phyloP scores from a whole-genome alignment of 1,139 yeast genomes.

The Zygosaccharomyces pseudobailii region DNA sequence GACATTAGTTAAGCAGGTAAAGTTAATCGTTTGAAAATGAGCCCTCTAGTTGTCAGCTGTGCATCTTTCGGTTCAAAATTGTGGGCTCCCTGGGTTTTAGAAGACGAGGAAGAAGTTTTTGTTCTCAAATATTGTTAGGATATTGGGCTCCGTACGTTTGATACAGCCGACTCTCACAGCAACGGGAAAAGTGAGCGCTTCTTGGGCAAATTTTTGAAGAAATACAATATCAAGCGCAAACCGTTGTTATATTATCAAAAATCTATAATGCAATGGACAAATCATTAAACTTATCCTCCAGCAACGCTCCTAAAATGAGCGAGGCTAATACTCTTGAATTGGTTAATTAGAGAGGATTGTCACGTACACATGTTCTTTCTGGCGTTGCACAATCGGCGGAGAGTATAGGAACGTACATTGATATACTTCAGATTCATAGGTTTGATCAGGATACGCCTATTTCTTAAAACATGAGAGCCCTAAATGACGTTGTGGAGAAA shows the following conservation, averaged over 20 bases:
- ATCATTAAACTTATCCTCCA: constrained; percentile 5
- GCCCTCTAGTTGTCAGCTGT: constrained; percentile 47
- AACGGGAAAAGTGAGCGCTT: constrained; percentile 38
- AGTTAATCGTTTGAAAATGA: constrained; percentile 34
- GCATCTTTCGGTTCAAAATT: constrained; percentile 43
- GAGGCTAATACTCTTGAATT: constrained; percentile 19
- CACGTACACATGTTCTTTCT: constrained; percentile 47
- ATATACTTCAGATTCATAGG: constrained; percentile 47
- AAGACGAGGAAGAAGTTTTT: constrained; percentile 34
- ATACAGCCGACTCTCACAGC: constrained; percentile 42
- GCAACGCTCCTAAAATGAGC: neutral
- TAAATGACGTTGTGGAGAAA: constrained; percentile 42
- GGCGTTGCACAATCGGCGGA: constrained; percentile 39
- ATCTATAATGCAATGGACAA: constrained; percentile 28
- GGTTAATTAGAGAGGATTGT: constrained; percentile 37
- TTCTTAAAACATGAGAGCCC: constrained; percentile 44
- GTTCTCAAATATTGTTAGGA: constrained; percentile 42
- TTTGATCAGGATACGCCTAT: constrained; percentile 40
- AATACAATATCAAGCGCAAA: constrained; percentile 37
- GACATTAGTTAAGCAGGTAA: constrained; percentile 11
- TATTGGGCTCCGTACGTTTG: constrained; percentile 43
- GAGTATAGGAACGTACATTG: constrained; percentile 48
- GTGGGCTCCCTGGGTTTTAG: constrained; percentile 42
- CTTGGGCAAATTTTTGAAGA: constrained; percentile 38
- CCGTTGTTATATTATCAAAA: constrained; percentile 42